Evolutionary conservation across 805 yeast species (phyloP).

Genomic region (Pichia nanzhaoensis): DNA sequence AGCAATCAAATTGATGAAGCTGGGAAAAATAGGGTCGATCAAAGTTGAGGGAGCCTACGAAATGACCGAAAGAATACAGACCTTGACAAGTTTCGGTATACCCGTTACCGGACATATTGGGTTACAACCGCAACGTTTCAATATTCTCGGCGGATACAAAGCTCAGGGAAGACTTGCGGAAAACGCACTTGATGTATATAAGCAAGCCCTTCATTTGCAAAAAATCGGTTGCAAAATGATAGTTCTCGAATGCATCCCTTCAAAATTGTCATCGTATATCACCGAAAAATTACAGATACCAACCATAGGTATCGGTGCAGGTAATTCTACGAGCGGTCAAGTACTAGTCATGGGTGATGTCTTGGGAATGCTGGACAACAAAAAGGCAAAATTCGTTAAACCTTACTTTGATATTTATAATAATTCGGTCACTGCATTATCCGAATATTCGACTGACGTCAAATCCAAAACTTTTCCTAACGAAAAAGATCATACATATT

Average conservation of each 20-base stretch:
- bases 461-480: conserved; percentile 51
- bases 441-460: conserved; percentile 55
- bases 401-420: conserved; percentile 49
- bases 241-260: conserved; percentile 84
- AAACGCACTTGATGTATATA: conserved; percentile 49
- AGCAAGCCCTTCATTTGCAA: conserved; percentile 66
- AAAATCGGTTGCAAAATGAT: conserved; percentile 70
- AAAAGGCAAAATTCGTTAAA: conserved; percentile 65
- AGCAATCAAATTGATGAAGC: conserved; percentile 47
- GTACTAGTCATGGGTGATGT: conserved; percentile 83
- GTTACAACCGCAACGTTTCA: conserved; percentile 80
- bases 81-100: conserved; percentile 62
- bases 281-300: conserved; percentile 61
- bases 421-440: conserved; percentile 44
- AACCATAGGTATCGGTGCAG: conserved; percentile 95
- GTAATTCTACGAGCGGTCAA: conserved; percentile 77
- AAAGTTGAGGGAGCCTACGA: conserved; percentile 80
- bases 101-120: conserved; percentile 93
- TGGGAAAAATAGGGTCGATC: conserved; percentile 60
- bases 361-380: conserved; percentile 63
- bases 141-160: conserved; percentile 77
- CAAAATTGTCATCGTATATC: conserved; percentile 55
- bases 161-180: conserved; percentile 66
- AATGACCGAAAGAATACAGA: conserved; percentile 46
- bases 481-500: conserved; percentile 53